Evolutionary conservation across 1,284 basidiomycete genomes (phyloP).

Genomic region (Ganoderma sp.): DNA sequence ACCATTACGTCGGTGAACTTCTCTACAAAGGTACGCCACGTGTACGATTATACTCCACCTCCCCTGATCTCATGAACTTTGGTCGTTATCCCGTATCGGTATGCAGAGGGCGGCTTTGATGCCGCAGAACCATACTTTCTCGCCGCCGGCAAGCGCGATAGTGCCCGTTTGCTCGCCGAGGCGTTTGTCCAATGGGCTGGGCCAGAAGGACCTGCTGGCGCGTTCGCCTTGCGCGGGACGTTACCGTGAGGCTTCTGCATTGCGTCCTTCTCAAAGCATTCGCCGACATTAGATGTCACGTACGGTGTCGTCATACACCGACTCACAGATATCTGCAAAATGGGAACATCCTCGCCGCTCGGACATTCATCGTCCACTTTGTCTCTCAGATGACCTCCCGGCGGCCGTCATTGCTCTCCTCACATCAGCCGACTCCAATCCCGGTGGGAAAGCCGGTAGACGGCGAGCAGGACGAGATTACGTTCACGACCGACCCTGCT

Average conservation of each 20-base stretch:
- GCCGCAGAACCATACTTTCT: slow-evolving; percentile 82
- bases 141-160: slow-evolving; percentile 84
- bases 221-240: slow-evolving; percentile 82
- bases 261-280: not conserved
- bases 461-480: slow-evolving; percentile 63
- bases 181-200: slow-evolving; percentile 83
- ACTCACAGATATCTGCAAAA: slow-evolving; percentile 77
- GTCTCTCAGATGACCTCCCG: slow-evolving; percentile 61
- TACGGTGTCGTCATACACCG: slow-evolving; percentile 13
- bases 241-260: slow-evolving; percentile 68
- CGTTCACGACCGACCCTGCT: slow-evolving; percentile 72
- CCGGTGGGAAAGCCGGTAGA: slow-evolving; percentile 44
- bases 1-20: slow-evolving; percentile 87
- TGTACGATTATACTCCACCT: slow-evolving; percentile 9
- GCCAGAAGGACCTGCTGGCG: slow-evolving; percentile 54
- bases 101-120: slow-evolving; percentile 73
- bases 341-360: slow-evolving; percentile 86
- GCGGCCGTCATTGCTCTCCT: slow-evolving; percentile 46
- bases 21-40: slow-evolving; percentile 77
- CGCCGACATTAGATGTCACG: not conserved
- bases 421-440: slow-evolving; percentile 50
- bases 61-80: slow-evolving; percentile 20
- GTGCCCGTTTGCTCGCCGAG: slow-evolving; percentile 83
- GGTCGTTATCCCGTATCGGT: slow-evolving; percentile 4
- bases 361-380: slow-evolving; percentile 82